Conservation (phyloP, 768 basidiomycete genomes). For the Rhizopogon rudus region DNA sequence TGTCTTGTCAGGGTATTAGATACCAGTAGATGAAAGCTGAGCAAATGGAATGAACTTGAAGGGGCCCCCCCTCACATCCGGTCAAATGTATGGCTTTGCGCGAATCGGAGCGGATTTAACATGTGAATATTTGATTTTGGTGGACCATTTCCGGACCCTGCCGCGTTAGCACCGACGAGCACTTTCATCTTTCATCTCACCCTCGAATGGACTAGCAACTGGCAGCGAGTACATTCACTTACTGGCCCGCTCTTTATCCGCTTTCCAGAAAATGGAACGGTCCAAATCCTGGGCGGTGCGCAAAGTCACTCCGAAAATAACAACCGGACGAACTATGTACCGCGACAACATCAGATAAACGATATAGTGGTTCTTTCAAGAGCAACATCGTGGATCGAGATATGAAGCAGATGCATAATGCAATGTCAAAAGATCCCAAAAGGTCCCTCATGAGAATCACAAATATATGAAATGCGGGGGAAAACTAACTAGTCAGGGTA, state of each 20-base stretch:
- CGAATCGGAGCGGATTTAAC: conserved; percentile 16
- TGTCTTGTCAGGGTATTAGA: not conserved
- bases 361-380: not conserved
- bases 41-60: not conserved
- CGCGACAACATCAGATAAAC: too few relatives aligned
- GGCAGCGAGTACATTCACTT: not conserved
- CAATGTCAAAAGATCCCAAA: not conserved
- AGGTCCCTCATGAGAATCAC: not conserved
- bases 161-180: conserved; percentile 19
- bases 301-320: not conserved
- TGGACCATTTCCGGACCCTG: not conserved
- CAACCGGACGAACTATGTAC: not conserved
- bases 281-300: not conserved
- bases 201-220: not conserved
- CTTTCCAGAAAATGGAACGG: not conserved
- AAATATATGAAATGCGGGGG: not conserved
- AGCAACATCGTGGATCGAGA: not conserved
- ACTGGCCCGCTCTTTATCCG: conserved; percentile 21
- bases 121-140: conserved; percentile 23
- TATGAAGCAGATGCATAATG: not conserved
- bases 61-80: conserved; percentile 15
- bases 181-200: not conserved
- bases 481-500: not conserved
- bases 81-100: not conserved
- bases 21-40: not conserved